A percentile compares a stretch with the other conserved stretches of the same genome.
These are phyloP conservation scores for Pichia californica DNA, from an alignment of 805 yeast species.

Conservation along the genomic window DNA sequence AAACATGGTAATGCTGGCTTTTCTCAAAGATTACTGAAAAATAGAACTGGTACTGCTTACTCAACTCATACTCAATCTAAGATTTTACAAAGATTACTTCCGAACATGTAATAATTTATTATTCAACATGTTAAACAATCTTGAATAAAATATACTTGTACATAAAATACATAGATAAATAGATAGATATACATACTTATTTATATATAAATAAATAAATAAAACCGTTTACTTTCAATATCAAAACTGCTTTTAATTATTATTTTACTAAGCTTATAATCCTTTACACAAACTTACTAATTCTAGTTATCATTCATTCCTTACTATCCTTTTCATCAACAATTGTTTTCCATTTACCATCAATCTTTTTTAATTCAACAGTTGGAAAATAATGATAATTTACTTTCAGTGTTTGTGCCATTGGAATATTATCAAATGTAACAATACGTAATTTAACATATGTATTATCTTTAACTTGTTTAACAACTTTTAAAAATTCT, in stretches of 20 bases:
- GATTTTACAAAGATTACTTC: slow-evolving; percentile 51
- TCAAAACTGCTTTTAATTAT: no score
- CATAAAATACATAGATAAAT: no score
- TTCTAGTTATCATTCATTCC: background rate
- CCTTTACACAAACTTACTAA: no score
- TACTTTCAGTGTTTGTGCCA: slow-evolving; percentile 79
- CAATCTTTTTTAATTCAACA: slow-evolving; percentile 47
- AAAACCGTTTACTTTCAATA: no score
- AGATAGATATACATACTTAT: no score
- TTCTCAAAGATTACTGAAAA: slow-evolving; percentile 53
- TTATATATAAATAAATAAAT: no score
- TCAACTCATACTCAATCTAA: slow-evolving; percentile 52
- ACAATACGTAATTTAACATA: slow-evolving; percentile 77
- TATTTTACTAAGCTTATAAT: no score
- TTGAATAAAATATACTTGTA: no score
- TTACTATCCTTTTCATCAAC: slow-evolving; percentile 37
- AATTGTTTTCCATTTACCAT: slow-evolving; percentile 46
- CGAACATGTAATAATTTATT: slow-evolving; percentile 32
- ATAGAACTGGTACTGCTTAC: slow-evolving; percentile 51
- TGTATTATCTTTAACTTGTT: slow-evolving; percentile 66
- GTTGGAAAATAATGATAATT: slow-evolving; percentile 87
- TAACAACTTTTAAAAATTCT: slow-evolving; percentile 60
- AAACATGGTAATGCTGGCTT: slow-evolving; percentile 92
- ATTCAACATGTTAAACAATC: no score
- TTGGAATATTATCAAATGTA: slow-evolving; percentile 80